phyloP scores from a whole-genome alignment of 345 rosid species.

The Pistacia vera region DNA sequence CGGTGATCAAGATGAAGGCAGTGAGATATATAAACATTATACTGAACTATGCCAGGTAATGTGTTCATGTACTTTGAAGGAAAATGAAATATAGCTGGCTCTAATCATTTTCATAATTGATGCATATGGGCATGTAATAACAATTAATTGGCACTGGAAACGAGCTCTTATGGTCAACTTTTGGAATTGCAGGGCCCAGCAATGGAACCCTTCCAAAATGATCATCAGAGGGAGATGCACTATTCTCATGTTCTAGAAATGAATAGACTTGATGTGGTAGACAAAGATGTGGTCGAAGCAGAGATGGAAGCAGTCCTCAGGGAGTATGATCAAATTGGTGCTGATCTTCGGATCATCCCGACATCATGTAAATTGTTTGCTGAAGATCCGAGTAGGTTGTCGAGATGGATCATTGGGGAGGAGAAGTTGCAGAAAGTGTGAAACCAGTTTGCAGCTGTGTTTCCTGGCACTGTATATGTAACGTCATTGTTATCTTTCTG shows the following conservation, averaged over 20 bases:
- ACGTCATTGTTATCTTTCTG: not conserved
- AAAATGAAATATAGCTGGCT: not conserved
- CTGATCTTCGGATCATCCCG: slow-evolving; percentile 72
- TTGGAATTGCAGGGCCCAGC: slow-evolving; percentile 59
- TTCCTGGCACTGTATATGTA: not conserved
- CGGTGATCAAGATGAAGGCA: slow-evolving; percentile 87
- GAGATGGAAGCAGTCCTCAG: slow-evolving; percentile 76
- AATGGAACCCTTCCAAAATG: slow-evolving; percentile 74
- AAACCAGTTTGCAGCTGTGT: slow-evolving; percentile 13
- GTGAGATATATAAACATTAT: slow-evolving; percentile 84
- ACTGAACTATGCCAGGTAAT: slow-evolving; percentile 92
- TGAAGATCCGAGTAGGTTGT: slow-evolving; percentile 64
- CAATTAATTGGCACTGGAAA: not conserved
- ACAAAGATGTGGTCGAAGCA: slow-evolving; percentile 55
- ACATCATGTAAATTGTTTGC: slow-evolving; percentile 60
- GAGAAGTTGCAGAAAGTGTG: slow-evolving; percentile 40
- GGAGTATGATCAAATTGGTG: slow-evolving; percentile 64
- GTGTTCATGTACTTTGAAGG: slow-evolving; percentile 5
- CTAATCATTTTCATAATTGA: too few relatives aligned
- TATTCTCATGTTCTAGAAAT: slow-evolving; percentile 55
- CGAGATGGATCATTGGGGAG: slow-evolving; percentile 76
- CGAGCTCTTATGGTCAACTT: not conserved
- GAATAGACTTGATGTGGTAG: slow-evolving; percentile 57
- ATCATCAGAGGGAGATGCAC: slow-evolving; percentile 62
- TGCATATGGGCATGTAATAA: not conserved